These are phyloP conservation scores for Ascochyta rabiei DNA, from an alignment of 2,329 filamentous ascomycete genomes.

Conservation along the genomic window DNA sequence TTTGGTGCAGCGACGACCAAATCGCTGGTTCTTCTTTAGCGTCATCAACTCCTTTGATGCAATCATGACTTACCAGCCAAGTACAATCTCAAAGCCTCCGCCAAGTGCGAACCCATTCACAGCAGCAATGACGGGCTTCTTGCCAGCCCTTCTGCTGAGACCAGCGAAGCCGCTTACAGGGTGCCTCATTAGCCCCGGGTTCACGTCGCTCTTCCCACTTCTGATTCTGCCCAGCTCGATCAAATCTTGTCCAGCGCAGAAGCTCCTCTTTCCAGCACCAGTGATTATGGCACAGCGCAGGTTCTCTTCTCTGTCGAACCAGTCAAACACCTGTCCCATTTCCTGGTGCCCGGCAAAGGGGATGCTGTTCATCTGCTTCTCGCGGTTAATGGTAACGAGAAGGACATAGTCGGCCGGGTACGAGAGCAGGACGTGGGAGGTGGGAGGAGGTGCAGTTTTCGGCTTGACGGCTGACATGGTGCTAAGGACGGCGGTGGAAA, in stretches of 20 bases:
- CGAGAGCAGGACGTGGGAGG: constrained; percentile 48
- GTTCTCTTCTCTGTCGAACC: constrained; percentile 60
- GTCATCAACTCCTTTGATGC: background rate
- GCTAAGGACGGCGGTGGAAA: background rate
- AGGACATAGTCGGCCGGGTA: constrained; percentile 57
- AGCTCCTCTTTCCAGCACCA: constrained; percentile 59
- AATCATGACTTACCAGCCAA: constrained; percentile 56
- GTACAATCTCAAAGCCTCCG: constrained; percentile 63
- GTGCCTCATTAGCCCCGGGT: constrained; percentile 42
- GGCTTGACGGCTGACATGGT: constrained; percentile 37
- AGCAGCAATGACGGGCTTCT: constrained; percentile 66
- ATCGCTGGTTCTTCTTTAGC: constrained; percentile 47
- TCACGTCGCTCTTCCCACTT: constrained; percentile 30
- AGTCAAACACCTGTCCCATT: constrained; percentile 57
- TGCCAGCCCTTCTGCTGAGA: constrained; percentile 61
- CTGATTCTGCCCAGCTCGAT: constrained; percentile 52
- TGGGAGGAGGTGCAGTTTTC: constrained; percentile 38
- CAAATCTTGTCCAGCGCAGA: constrained; percentile 62
- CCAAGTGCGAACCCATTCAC: constrained; percentile 65
- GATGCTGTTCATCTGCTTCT: constrained; percentile 55
- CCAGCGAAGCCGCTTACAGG: constrained; percentile 61
- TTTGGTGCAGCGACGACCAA: constrained; percentile 60
- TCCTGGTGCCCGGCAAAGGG: constrained; percentile 54
- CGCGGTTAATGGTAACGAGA: constrained; percentile 61
- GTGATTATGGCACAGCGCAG: constrained; percentile 57